Conservation (phyloP, 192 early-diverging fungal genomes). For the Backusella tuberculispora region DNA sequence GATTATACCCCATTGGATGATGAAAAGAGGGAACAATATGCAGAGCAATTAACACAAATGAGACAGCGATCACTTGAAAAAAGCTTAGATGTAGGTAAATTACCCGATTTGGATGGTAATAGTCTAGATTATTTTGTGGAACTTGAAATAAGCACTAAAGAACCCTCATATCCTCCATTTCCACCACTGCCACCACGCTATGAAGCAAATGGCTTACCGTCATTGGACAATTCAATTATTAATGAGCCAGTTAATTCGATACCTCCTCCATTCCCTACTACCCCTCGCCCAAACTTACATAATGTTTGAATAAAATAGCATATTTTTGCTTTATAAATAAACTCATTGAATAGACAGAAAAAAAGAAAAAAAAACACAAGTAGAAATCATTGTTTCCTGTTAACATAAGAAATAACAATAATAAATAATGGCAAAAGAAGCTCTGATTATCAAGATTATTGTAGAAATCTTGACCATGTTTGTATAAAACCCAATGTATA, state of each 20-base stretch:
- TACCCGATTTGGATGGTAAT: neutral
- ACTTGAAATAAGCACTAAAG: neutral
- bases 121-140: neutral
- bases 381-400: too few relatives aligned
- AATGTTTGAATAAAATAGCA: neutral
- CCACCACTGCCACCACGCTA: neutral
- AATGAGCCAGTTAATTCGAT: too few relatives aligned
- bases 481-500: neutral
- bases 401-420: too few relatives aligned
- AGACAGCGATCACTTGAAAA: neutral
- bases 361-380: too few relatives aligned
- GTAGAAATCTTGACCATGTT: too few relatives aligned
- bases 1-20: neutral
- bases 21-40: conserved; percentile 3
- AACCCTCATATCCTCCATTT: neutral
- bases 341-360: too few relatives aligned
- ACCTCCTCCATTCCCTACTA: neutral
- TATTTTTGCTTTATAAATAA: too few relatives aligned
- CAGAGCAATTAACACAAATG: conserved; percentile 3
- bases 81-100: too few relatives aligned
- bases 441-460: too few relatives aligned
- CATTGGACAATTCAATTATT: neutral
- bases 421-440: too few relatives aligned
- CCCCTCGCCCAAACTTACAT: neutral
- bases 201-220: neutral